Base-by-base conservation (phyloP, 2,329 filamentous ascomycete genomes). In the Podosphaera xanthii region DNA sequence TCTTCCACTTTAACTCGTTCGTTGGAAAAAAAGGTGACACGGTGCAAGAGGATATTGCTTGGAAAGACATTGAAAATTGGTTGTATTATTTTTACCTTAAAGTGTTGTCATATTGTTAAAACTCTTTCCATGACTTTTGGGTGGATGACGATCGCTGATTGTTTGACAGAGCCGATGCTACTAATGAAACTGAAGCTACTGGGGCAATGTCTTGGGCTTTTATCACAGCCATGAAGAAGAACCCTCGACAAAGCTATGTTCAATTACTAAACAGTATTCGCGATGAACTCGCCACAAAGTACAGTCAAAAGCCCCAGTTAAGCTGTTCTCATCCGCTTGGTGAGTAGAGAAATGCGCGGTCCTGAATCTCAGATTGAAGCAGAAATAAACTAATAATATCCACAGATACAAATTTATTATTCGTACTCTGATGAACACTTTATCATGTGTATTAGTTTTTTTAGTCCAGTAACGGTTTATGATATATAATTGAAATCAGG, bases 131-230 rank as follows among this genome's bases (percentile, higher is more conserved):
- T 44, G n/a, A 3, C n/a, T 12, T 44, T 44, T 6, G 4, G 40
- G 10, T 12, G 3, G 10, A 12, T 12, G 10, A 44, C 1, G 10
- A 14, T 44, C 10, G 60, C 65, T 68, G 63, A 67, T 62, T 30
- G 48, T 58, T 40, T 57, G 56, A 59, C 66, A 94, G 89, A 61
- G 86, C 88, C 72, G 92, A 98, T 71, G 90, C 92, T 10, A 86
- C 82, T 35, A 96, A 97, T 64, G 81, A 67, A 49, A 62, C 87
- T 60, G 79, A 96, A 73, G 91, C 92, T 40, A 98, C 92, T 0
- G 92, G 92, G 59, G 92, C 92, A 71, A 97, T 98, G 92, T 95
- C 89, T 2, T 96, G 86, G 82, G 92, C 92, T 1, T 98, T 98
- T 71, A 92, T 98, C 71, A 82, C 79, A 1, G 84, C 90, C 30